phyloP scores from a whole-genome alignment of 177 flowering plant genomes.

The Vitis hybrid region DNA sequence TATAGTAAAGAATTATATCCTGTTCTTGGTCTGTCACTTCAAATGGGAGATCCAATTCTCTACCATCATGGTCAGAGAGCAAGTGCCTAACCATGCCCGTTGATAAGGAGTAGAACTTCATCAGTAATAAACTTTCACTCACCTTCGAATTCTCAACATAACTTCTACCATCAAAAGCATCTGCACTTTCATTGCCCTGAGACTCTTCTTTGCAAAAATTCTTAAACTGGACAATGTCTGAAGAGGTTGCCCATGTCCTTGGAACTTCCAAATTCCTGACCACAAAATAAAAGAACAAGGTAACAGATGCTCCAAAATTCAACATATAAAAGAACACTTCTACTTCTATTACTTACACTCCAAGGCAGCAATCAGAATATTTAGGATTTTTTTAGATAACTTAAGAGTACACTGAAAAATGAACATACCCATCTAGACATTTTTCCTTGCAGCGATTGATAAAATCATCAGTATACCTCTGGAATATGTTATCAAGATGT shows the following conservation, averaged over 20 bases:
- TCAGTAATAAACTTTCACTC: slow-evolving; percentile 65
- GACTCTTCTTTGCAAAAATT: slow-evolving; percentile 6
- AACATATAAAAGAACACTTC: background rate
- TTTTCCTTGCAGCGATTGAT: slow-evolving; percentile 45
- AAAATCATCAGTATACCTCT: slow-evolving; percentile 42
- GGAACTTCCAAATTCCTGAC: slow-evolving; percentile 53
- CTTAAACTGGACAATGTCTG: slow-evolving; percentile 29
- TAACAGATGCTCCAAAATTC: background rate
- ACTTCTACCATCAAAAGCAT: slow-evolving; percentile 14
- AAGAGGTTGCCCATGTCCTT: slow-evolving; percentile 33
- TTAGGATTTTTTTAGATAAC: no score
- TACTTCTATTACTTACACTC: no score
- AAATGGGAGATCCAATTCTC: slow-evolving; percentile 74
- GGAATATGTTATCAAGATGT: slow-evolving; percentile 41
- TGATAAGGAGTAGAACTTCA: slow-evolving; percentile 84
- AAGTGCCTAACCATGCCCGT: slow-evolving; percentile 50
- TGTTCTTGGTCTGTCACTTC: slow-evolving; percentile 69
- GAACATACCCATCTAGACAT: slow-evolving; percentile 45
- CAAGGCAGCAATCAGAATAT: no score
- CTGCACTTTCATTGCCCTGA: no score
- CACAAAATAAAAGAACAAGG: background rate
- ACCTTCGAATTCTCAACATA: slow-evolving; percentile 75
- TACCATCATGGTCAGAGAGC: slow-evolving; percentile 56
- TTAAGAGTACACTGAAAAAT: background rate
- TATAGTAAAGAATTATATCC: slow-evolving; percentile 49